phyloP scores from a whole-genome alignment of 1,284 basidiomycete species.

The Mrakiaceae sp. region DNA sequence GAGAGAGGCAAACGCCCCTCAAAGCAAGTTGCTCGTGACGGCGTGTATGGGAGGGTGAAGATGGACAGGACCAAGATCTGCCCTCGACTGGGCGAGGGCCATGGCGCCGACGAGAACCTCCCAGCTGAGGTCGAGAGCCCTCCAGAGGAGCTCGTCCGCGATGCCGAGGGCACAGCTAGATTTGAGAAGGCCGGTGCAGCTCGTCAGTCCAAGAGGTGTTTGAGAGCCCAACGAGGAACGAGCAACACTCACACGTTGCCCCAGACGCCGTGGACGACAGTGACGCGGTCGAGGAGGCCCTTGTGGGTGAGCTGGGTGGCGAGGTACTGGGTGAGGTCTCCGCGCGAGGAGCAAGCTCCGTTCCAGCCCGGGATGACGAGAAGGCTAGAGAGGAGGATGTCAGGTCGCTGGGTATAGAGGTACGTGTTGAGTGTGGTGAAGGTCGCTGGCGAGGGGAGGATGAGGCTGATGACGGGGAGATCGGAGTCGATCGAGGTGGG shows the following conservation, averaged over 20 bases:
- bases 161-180: slow-evolving; percentile 13
- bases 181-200: too few relatives aligned
- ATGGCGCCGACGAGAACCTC: slow-evolving; percentile 9
- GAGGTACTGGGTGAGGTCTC: slow-evolving; percentile 3
- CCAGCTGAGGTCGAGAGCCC: slow-evolving; percentile 9
- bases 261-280: slow-evolving; percentile 18
- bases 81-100: slow-evolving; percentile 3
- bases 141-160: slow-evolving; percentile 18
- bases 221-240: too few relatives aligned
- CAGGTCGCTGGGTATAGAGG: slow-evolving; percentile 22
- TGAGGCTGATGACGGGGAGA: slow-evolving; percentile 21
- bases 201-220: too few relatives aligned
- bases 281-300: slow-evolving; percentile 9
- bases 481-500: neutral
- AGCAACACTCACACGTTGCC: slow-evolving; percentile 9
- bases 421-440: slow-evolving; percentile 21
- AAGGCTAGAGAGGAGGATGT: slow-evolving; percentile 19
- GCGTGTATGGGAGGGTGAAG: too few relatives aligned
- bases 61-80: too few relatives aligned
- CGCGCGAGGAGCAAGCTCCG: neutral
- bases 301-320: neutral
- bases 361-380: slow-evolving; percentile 6
- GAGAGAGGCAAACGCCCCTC: too few relatives aligned
- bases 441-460: slow-evolving; percentile 19
- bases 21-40: too few relatives aligned